Base-by-base conservation (phyloP, 352 stramenopile genomes). In the Pythium pyrilobum region DNA sequence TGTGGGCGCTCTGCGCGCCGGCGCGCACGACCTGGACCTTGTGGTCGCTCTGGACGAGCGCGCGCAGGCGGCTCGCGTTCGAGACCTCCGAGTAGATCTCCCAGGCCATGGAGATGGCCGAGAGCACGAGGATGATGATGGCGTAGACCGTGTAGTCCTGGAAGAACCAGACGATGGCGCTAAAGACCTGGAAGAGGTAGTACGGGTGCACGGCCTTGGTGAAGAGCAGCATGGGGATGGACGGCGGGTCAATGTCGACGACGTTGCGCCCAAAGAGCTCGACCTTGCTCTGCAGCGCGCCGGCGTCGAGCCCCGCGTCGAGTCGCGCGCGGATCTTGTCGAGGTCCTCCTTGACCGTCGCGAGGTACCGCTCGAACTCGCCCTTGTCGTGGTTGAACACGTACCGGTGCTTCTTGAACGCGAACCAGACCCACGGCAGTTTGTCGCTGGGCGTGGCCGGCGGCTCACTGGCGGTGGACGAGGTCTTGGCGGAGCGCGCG, bases 341-440 rank as follows among this genome's bases (percentile, higher is more conserved):
- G 29, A 70, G 7, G 15, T 68, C 27, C 49, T 81, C 54, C 11
- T 51, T 52, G 41, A 70, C 51, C 4, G 67, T 71, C 15, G 73
- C 66, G 3, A 84, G 13, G 48, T 80, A 85, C 2, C 72, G 74
- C 38, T 79, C 63, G 29, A 82, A 87, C 24, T 75, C 61, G 21
- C 65, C 57, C 18, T 69, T 71, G 24, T 80, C 60, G 39, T 72
- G 53, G 51, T 77, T 69, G 64, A 69, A 85, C n/a, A 74, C 62
- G 53, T 87, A 87, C 4, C 77, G 74, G 27, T 85, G 67, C 51
- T 77, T 80, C 66, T 82, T 85, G 59, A 82, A 87, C 54, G 82
- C 73, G 52, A 89, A 87, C 73, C 74, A 86, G 28, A 76, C 32
- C 62, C 67, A 74, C 25, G 51, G 57, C 15, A 41, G 2, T 21